Conservation (phyloP, 1,139 yeast genomes). For the Hyphopichia buzzinii region DNA sequence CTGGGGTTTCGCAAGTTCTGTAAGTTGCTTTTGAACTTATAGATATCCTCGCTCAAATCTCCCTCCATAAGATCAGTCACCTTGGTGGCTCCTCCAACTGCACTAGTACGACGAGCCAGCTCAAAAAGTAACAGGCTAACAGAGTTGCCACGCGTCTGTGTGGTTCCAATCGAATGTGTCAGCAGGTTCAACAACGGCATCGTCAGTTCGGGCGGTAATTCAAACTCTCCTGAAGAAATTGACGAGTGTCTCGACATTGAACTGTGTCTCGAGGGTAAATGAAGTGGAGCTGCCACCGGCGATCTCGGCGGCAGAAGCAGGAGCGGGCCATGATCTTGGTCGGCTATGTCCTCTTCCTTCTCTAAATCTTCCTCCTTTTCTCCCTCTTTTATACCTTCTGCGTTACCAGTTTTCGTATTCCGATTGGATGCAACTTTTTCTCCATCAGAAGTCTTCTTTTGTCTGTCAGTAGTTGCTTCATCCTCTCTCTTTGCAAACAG, state of each 20-base stretch:
- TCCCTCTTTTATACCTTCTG: no score
- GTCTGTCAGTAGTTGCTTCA: no score
- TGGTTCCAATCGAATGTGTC: background rate
- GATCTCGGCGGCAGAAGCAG: slow-evolving; percentile 3
- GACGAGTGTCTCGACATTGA: slow-evolving; percentile 20
- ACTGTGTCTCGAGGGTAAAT: slow-evolving; percentile 1
- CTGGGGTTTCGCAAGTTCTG: slow-evolving; percentile 35
- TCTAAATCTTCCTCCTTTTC: no score
- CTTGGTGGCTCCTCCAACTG: slow-evolving; percentile 13
- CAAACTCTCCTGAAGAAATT: slow-evolving; percentile 18
- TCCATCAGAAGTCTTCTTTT: no score
- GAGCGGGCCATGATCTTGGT: slow-evolving; percentile 7
- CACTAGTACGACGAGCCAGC: slow-evolving; percentile 19
- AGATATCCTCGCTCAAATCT: slow-evolving; percentile 22
- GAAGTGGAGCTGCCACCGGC: slow-evolving; percentile 2
- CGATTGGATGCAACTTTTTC: no score
- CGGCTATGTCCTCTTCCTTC: slow-evolving; percentile 20
- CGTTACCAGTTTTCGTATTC: no score
- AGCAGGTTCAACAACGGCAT: slow-evolving; percentile 38
- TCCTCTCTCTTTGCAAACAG: no score
- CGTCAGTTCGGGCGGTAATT: slow-evolving; percentile 33
- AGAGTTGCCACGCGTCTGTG: slow-evolving; percentile 18
- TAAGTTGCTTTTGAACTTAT: slow-evolving; percentile 22
- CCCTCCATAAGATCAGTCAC: slow-evolving; percentile 28
- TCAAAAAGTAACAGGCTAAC: slow-evolving; percentile 28